Base-by-base conservation (phyloP, 2,329 filamentous ascomycete species). In the Gremmenia infestans region DNA sequence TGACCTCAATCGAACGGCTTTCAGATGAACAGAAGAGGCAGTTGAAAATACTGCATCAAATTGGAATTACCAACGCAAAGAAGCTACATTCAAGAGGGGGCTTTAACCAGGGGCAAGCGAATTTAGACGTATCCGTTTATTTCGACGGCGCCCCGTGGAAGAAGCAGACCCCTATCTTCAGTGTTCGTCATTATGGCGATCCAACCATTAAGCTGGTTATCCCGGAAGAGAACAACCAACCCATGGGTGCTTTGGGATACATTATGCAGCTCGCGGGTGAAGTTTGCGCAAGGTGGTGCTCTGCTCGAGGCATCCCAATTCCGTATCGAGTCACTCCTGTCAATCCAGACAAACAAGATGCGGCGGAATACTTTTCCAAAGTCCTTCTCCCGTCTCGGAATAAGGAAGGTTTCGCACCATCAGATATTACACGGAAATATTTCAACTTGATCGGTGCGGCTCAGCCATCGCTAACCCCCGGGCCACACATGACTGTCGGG, bases 221-320 rank as follows among this genome's bases (percentile, higher is more conserved):
- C 17, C 52, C 50, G 15, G 48, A 46, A 35, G 35, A 22, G 5
- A 17, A 15, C 12, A 15, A 12, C 14, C 45, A 32, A 17, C 12
- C 14, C n/a, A 28, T 14, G 8, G 23, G 45, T 15, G 14, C 19
- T 17, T 32, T 47, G 40, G 71, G 72, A 55, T 73, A 75, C 54
- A 63, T 76, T 23, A 88, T 88, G 85, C 74, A 81, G 39, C 73
- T 86, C 4, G 84, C 82, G 12, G 82, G 82, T 53, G 77, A 86
- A 63, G 72, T 85, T 25, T 82, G 81, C 39, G 84, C 83, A 19
- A 73, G 73, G 32, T 88, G 82, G 81, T 86, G 82, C 64, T 66
- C 74, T 48, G 75, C 77, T 22, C 79, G 83, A 50, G 72, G 73
- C 19, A 79, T 88, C 51, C 79, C 83, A 37, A 74, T 83, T 28